Evolutionary conservation across 495 filamentous ascomycete species (phyloP), one percentile per base, ranked within the genome.

Genomic region (Neurospora sp.): DNA sequence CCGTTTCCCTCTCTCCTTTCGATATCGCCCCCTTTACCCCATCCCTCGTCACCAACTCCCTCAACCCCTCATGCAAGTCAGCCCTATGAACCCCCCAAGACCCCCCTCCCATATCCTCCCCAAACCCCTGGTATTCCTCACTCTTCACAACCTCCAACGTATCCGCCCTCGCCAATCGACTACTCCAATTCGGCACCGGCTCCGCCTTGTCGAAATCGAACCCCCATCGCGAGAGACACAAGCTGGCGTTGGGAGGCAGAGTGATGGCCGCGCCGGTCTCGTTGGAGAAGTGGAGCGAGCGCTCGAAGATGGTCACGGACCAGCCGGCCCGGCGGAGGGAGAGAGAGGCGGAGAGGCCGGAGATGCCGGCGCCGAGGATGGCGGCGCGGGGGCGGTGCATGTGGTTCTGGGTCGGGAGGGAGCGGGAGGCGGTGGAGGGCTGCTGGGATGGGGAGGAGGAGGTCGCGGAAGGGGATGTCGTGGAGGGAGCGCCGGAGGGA

Each of bases 241-340:
- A 4, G 42, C 42, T 46, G 42, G 84, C 86, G 73, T 89, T 89
- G 2, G 87, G 87, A 0, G 83, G 81, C 6, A 86, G 70, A n/a
- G 83, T 79, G 70, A 89, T 86, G 23, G 86, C 87, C 3, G 88
- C 88, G 3, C 88, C 88, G 8, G 87, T 81, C 74, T 89, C 87
- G 44, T 81, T 86, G n/a, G 83, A 77, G 76, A 89, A 87, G n/a
- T n/a, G n/a, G 5, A 27, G 74, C 1, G 84, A 86, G 31, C 84
- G 86, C 74, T 90, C 88, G 70, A 84, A 81, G 37, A 90, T 84
- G 72, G 85, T 44, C 23, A 89, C 86, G 71, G 81, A 72, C 74
- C 87, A 84, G 5, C 87, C 88, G 5, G 81, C 80, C 1, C 80
- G 82, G 27, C 86, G 82, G 38, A 88, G 77, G 1, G 84, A 84